phyloP scores from a whole-genome alignment of 2,329 filamentous ascomycete species.

The Dothideomycetes sp. region DNA sequence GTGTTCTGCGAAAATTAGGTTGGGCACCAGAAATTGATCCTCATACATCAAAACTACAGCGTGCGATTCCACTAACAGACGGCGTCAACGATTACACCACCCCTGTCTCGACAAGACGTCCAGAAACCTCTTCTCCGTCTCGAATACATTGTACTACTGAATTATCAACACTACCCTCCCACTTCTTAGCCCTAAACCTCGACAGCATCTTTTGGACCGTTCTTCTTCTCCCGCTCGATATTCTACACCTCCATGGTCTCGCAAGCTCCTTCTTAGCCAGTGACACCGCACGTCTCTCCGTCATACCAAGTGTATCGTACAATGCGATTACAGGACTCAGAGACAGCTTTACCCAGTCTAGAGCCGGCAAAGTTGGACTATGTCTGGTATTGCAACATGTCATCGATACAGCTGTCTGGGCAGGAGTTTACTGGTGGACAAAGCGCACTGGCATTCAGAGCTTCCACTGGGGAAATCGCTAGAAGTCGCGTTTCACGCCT shows the following conservation, averaged over 20 bases:
- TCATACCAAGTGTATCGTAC: too few relatives aligned
- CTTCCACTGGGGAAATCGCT: conserved; percentile 14
- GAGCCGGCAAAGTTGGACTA: conserved; percentile 13
- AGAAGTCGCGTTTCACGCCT: too few relatives aligned
- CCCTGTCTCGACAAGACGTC: too few relatives aligned
- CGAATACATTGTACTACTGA: conserved; percentile 1
- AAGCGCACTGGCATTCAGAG: conserved; percentile 6
- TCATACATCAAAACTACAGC: too few relatives aligned
- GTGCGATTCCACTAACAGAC: too few relatives aligned
- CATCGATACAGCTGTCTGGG: conserved; percentile 13
- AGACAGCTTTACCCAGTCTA: too few relatives aligned
- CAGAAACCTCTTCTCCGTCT: too few relatives aligned
- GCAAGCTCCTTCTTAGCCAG: neutral
- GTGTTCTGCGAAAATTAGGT: neutral
- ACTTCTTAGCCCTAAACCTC: conserved; percentile 7
- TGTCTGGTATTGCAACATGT: conserved; percentile 13
- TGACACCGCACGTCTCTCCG: neutral
- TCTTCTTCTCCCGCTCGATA: conserved; percentile 9
- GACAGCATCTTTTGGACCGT: conserved; percentile 4
- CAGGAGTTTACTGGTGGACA: conserved; percentile 6
- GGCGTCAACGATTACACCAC: too few relatives aligned
- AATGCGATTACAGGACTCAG: neutral
- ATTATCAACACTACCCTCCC: neutral
- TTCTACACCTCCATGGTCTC: neutral
- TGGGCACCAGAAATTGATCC: conserved; percentile 6